Percentiles rank a stretch among this genome's conserved stretches.
Conservation (phyloP, 2,329 filamentous ascomycete genomes). For the Gyromitra esculenta region DNA sequence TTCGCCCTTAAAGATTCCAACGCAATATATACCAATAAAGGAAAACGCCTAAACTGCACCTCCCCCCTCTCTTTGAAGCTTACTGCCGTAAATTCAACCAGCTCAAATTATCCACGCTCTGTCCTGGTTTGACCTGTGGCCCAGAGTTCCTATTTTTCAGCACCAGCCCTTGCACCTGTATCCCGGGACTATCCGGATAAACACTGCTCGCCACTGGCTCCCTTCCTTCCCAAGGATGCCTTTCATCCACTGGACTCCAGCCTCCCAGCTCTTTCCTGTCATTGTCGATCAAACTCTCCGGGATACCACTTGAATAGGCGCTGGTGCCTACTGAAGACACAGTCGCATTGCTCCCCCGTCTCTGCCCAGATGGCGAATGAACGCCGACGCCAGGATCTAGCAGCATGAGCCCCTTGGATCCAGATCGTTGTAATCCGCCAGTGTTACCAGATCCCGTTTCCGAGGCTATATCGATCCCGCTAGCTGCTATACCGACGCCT, state of each 20-base stretch:
- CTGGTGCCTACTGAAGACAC: slow-evolving; percentile 41
- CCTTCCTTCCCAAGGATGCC: slow-evolving; percentile 21
- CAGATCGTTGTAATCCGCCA: slow-evolving; percentile 38
- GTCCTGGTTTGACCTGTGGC: slow-evolving; percentile 27
- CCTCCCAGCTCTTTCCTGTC: slow-evolving; percentile 16
- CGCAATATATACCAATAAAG: slow-evolving; percentile 35
- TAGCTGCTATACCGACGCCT: slow-evolving; percentile 41
- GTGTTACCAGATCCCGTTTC: background rate
- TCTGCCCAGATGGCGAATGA: slow-evolving; percentile 21
- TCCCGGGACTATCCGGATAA: slow-evolving; percentile 46
- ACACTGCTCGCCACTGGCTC: slow-evolving; percentile 43
- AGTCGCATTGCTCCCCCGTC: slow-evolving; percentile 33
- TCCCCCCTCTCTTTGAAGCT: background rate
- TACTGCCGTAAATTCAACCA: slow-evolving; percentile 53
- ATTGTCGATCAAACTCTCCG: slow-evolving; percentile 46
- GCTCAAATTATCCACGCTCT: slow-evolving; percentile 49
- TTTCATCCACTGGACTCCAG: slow-evolving; percentile 49
- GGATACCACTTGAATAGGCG: slow-evolving; percentile 50
- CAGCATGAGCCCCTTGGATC: slow-evolving; percentile 51
- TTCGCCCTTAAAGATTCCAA: slow-evolving; percentile 20
- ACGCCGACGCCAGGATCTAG: slow-evolving; percentile 48
- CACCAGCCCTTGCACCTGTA: slow-evolving; percentile 8
- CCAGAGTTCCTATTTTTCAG: slow-evolving; percentile 18
- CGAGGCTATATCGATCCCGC: slow-evolving; percentile 36
- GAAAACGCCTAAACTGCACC: background rate